Base-by-base conservation (phyloP, 2,329 filamentous ascomycete genomes). In the Fusarium sp. region DNA sequence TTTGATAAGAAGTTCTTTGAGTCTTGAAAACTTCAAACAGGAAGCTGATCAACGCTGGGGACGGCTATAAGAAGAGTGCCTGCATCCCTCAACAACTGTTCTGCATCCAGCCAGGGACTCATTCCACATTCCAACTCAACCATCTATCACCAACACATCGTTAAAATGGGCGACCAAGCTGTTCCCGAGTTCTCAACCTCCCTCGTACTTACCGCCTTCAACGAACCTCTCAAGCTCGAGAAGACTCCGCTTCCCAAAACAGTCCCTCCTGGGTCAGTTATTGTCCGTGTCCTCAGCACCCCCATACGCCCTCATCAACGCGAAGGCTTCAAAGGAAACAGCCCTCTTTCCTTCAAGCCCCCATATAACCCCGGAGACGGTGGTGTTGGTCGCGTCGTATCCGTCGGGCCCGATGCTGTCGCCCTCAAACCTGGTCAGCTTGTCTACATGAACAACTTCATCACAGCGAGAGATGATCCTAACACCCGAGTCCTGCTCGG, bases 221-320 rank as follows among this genome's bases (percentile, higher is more conserved):
- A 75, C 11, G 35, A 74, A 16, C 38, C 47, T 4, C 69, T 75
- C 1, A 28, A 44, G 3, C 12, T 73, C 6, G 66, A 69, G 9
- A 57, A 71, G 16, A 47, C 54, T 1, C 32, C 35, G 0, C 53
- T 64, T 6, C 63, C 69, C 11, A 52, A 47, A 0, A 28, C 37
- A 4, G 52, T 58, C 1, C 42, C 56, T 1, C 23, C 49, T 2
- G 73, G 73, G 6, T 73, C 69, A 3, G 56, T 52, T n/a, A 12
- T 75, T 3, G 69, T 75, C 10, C 69, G 70, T 5, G 23, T 75
- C 12, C 50, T 69, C 1, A 75, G 52, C 37, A 71, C 73, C 3
- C 58, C 73, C 1, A 56, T 75, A 2, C 67, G 63, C 2, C 69
- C 72, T 35, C 69, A 75, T 18, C 53, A 71, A 6, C 54, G 66